Evolutionary conservation across 352 stramenopile species (phyloP).

Genomic region (Halophytophthora polymorphica): DNA sequence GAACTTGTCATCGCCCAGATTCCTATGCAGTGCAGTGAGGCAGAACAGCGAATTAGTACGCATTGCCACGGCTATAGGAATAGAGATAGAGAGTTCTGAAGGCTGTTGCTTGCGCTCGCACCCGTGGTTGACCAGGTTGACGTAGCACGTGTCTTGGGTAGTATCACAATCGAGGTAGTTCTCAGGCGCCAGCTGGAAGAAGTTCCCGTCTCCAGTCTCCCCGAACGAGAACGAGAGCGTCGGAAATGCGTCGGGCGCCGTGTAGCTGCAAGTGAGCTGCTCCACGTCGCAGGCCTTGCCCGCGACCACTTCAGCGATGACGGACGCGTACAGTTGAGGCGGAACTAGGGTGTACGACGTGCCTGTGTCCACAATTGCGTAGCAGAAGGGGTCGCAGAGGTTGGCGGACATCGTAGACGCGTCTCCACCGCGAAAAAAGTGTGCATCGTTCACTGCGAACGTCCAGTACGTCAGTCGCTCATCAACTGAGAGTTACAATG

Average conservation of each 20-base stretch:
- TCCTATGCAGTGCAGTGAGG: conserved; percentile 10
- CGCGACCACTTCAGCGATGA: conserved; percentile 34
- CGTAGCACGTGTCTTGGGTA: conserved; percentile 21
- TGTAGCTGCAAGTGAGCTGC: conserved; percentile 25
- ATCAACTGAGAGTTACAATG: conserved; percentile 13
- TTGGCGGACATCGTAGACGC: conserved; percentile 4
- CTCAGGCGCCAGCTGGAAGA: conserved; percentile 37
- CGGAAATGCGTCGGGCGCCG: conserved; percentile 31
- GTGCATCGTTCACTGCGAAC: conserved; percentile 36
- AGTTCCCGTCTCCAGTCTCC: conserved; percentile 16
- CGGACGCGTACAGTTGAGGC: conserved; percentile 30
- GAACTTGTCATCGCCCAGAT: conserved; percentile 33
- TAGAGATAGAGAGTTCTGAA: background rate
- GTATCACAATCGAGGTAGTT: conserved; percentile 40
- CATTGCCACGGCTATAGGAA: background rate
- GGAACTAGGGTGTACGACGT: conserved; percentile 48
- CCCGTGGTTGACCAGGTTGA: conserved; percentile 46
- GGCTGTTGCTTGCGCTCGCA: conserved; percentile 7
- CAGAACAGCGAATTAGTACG: background rate
- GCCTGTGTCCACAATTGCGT: conserved; percentile 57
- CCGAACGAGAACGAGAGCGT: conserved; percentile 49
- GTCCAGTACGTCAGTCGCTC: conserved; percentile 50
- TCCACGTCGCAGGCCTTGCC: conserved; percentile 28
- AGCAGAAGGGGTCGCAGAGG: conserved; percentile 39
- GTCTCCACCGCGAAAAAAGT: conserved; percentile 12